Base-by-base conservation (phyloP, 352 stramenopile genomes). In the Phytophthora citricola region DNA sequence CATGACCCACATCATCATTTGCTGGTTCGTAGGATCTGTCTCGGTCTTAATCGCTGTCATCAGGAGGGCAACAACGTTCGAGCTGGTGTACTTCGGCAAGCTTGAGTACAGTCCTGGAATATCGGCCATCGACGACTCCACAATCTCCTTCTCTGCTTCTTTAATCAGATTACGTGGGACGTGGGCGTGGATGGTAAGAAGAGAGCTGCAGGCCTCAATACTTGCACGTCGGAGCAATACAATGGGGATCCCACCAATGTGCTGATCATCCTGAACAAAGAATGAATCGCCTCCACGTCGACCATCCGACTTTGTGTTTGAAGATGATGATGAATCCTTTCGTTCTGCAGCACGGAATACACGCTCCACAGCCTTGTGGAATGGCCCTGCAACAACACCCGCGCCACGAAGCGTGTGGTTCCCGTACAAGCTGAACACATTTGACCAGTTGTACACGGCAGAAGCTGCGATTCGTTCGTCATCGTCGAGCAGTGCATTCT, bases 1-100 rank as follows among this genome's bases (percentile, higher is more conserved):
- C 48, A 96, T 73, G 49, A 93, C 78, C 88, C 88, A 96, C 66
- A 96, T 89, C 49, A 91, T 90, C 88, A 96, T 94, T 55, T 96
- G 88, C 66, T 94, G 86, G 63, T 96, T 96, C 11, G 88, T 94
- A 5, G 88, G 86, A 45, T 96, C 88, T 31, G 57, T 82, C 59
- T 96, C 88, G 0, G 73, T 85, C 52, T 96, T 96, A 46, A 94
- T 85, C 12, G 83, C 85, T 50, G 87, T 92, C 73, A 92, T 91
- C 14, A 96, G 63, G 8, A 96, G 59, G 20, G 81, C 86, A 12
- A 96, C 85, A 31, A 96, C 85, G 49, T 96, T 93, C 12, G 88
- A 94, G 68, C 81, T 94, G 12, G 85, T 92, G 48, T 93, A 89
- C 55, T 93, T 94, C 0, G 88, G 88, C 48, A 96, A 58, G 10